Evolutionary conservation across 2,329 filamentous ascomycete genomes (phyloP).

Genomic region (Fusarium sp.): DNA sequence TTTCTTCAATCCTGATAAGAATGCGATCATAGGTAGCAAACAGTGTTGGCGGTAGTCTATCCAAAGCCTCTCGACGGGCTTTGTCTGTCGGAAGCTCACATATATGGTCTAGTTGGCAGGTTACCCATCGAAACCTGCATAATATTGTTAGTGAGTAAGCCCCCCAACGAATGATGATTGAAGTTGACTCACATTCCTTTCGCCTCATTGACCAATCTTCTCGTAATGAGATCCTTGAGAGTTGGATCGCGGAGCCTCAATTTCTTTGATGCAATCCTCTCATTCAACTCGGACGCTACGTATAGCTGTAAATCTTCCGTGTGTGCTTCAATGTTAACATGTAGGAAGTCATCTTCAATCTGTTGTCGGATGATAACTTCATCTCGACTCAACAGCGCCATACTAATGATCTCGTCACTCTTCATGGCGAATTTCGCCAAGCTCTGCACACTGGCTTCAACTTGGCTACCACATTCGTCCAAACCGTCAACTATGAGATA

Average conservation of each 20-base stretch:
- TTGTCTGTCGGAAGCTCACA: neutral
- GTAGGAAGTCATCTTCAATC: neutral
- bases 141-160: too few relatives aligned
- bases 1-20: neutral
- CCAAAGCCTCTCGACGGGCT: neutral
- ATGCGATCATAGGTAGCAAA: neutral
- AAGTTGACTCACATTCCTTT: neutral
- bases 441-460: neutral
- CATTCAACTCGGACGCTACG: neutral
- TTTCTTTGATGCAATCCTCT: neutral
- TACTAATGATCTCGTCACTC: neutral
- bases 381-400: slow-evolving; percentile 12
- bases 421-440: neutral
- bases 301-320: neutral
- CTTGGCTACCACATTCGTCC: neutral
- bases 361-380: neutral
- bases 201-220: neutral
- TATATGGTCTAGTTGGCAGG: neutral
- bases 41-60: neutral
- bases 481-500: neutral
- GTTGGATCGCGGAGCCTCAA: neutral
- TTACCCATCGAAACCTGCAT: neutral
- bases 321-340: slow-evolving; percentile 17
- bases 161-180: too few relatives aligned
- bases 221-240: neutral